These are phyloP conservation scores for Colletotrichum sansevieriae DNA, from an alignment of 2,329 filamentous ascomycete species.

Conservation along the genomic window DNA sequence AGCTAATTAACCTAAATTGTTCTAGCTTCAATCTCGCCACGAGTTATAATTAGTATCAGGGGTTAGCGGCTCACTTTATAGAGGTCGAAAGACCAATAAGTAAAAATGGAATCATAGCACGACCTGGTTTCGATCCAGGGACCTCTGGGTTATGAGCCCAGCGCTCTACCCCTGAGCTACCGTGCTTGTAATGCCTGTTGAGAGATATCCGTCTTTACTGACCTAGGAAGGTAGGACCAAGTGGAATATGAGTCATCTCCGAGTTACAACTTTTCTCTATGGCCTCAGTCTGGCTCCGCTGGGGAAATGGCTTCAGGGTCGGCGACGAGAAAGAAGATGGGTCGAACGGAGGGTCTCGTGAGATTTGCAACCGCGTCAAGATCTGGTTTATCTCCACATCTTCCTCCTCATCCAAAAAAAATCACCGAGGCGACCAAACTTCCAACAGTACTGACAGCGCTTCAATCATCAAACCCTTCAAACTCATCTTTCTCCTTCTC, in stretches of 20 bases:
- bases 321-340: constrained; percentile 33
- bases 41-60: too few relatives aligned
- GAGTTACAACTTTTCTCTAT: neutral
- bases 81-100: neutral
- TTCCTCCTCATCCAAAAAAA: neutral
- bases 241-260: constrained; percentile 13
- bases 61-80: too few relatives aligned
- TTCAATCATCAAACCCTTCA: constrained; percentile 64
- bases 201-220: too few relatives aligned
- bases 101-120: constrained; percentile 5
- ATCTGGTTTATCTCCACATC: constrained; percentile 28
- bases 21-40: too few relatives aligned
- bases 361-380: constrained; percentile 12
- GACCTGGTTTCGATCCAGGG: constrained; percentile 41
- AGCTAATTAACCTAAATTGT: too few relatives aligned
- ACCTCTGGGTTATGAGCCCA: constrained; percentile 42
- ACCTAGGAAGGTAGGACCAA: neutral
- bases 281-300: constrained; percentile 15
- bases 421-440: neutral
- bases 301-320: constrained; percentile 26
- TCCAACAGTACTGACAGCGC: constrained; percentile 12
- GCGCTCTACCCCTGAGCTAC: constrained; percentile 42
- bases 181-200: constrained; percentile 9
- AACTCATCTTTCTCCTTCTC: constrained; percentile 64
- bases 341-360: constrained; percentile 16